Percentiles rank a stretch among this genome's conserved stretches.
These are phyloP conservation scores for Saccharum spontaneum DNA, from an alignment of 176 grass and related monocot species.

Conservation along the genomic window DNA sequence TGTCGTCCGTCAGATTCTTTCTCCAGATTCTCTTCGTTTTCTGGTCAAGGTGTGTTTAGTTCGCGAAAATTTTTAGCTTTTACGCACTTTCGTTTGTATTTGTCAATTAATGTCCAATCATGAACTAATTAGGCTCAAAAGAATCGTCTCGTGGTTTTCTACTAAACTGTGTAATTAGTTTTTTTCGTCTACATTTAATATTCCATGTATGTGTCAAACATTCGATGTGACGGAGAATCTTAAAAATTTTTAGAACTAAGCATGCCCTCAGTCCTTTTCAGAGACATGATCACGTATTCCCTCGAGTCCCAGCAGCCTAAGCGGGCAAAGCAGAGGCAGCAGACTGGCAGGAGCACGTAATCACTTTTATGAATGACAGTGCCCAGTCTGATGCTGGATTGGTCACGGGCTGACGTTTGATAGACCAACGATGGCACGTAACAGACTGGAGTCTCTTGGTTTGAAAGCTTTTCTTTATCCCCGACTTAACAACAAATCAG, in stretches of 20 bases:
- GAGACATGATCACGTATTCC: conserved; percentile 16
- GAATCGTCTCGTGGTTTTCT: no score
- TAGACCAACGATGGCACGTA: background rate
- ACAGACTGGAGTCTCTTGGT: background rate
- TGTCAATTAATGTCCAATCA: no score
- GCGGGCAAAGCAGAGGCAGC: background rate
- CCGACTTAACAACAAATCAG: background rate
- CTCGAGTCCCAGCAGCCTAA: background rate
- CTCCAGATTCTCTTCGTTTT: conserved; percentile 38
- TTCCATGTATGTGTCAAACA: no score
- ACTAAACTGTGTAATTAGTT: no score
- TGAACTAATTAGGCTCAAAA: no score
- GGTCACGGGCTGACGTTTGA: background rate
- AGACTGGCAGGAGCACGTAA: background rate
- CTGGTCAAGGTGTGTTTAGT: background rate
- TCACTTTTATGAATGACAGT: background rate
- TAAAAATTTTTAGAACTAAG: no score
- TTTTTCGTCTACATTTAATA: no score
- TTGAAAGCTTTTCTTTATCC: background rate
- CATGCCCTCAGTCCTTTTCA: conserved; percentile 15
- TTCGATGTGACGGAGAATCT: no score
- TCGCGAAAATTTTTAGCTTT: no score
- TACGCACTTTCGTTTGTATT: no score
- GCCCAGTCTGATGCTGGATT: background rate
- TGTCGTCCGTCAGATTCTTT: background rate